These are phyloP conservation scores for Chlamydomonas eustigma DNA, from an alignment of 139 green algal genomes.

Conservation along the genomic window DNA sequence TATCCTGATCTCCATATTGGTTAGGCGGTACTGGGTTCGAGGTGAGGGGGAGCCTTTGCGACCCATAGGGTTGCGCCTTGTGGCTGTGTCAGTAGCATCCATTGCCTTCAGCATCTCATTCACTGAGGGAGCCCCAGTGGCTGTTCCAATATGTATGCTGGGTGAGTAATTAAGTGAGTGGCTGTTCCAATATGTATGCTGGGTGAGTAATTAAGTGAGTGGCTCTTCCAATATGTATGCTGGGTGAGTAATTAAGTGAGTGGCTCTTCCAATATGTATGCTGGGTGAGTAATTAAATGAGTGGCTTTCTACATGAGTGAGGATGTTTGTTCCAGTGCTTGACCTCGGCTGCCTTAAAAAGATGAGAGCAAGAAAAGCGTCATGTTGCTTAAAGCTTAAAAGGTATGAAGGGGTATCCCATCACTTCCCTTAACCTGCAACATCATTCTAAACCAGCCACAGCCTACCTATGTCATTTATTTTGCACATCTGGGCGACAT, in stretches of 20 bases:
- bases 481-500: too few species aligned
- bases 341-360: too few species aligned
- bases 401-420: background rate
- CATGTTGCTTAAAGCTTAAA: background rate
- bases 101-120: slow-evolving; percentile 15
- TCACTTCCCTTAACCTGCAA: background rate
- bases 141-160: slow-evolving; percentile 20
- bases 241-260: slow-evolving; percentile 3
- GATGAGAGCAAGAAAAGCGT: too few species aligned
- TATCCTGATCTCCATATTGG: too few species aligned
- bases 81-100: slow-evolving; percentile 20
- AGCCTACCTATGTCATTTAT: too few species aligned
- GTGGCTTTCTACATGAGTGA: background rate
- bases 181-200: background rate
- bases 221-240: slow-evolving; percentile 12
- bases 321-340: background rate
- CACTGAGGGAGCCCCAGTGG: slow-evolving; percentile 10
- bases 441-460: background rate
- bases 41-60: slow-evolving; percentile 18
- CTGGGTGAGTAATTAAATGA: background rate
- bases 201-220: background rate
- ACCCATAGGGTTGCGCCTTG: slow-evolving; percentile 29
- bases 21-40: slow-evolving; percentile 45
- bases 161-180: slow-evolving; percentile 14
- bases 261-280: background rate